Conservation (phyloP, 768 basidiomycete species). For the Calocybe indica region DNA sequence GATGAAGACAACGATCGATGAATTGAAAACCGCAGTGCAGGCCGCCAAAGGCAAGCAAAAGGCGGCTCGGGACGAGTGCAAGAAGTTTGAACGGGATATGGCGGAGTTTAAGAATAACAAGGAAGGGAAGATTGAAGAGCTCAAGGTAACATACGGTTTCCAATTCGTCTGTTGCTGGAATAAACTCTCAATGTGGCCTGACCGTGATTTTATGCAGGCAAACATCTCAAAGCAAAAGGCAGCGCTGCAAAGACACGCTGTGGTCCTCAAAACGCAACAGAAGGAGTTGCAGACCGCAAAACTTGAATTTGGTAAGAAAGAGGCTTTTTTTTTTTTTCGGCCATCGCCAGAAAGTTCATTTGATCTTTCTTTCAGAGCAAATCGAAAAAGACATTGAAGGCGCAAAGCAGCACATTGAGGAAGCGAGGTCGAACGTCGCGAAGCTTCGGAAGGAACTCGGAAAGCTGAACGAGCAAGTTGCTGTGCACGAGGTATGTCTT, state of each 20-base stretch:
- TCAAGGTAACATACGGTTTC: slow-evolving; percentile 55
- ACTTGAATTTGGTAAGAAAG: slow-evolving; percentile 74
- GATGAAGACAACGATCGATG: slow-evolving; percentile 55
- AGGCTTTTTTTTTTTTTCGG: slow-evolving; percentile 13
- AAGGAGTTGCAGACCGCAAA: slow-evolving; percentile 85
- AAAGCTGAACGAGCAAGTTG: slow-evolving; percentile 47
- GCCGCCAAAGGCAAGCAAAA: slow-evolving; percentile 72
- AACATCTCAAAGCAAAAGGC: slow-evolving; percentile 79
- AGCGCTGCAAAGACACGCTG: slow-evolving; percentile 73
- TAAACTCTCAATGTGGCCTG: background rate
- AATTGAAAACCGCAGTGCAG: slow-evolving; percentile 53
- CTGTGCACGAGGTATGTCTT: slow-evolving; percentile 35
- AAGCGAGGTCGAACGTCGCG: slow-evolving; percentile 38
- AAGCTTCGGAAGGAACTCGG: slow-evolving; percentile 58
- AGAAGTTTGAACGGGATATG: slow-evolving; percentile 94
- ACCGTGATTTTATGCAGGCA: slow-evolving; percentile 34
- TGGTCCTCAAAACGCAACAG: slow-evolving; percentile 78
- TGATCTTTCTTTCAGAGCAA: slow-evolving; percentile 51
- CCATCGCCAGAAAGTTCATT: slow-evolving; percentile 1
- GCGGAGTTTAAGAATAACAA: slow-evolving; percentile 98
- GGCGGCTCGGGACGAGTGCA: slow-evolving; percentile 68
- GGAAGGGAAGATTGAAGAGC: slow-evolving; percentile 91
- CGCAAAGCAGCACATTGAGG: slow-evolving; percentile 36
- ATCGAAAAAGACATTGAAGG: slow-evolving; percentile 65
- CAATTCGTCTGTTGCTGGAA: background rate